Conservation (phyloP, 2,329 filamentous ascomycete genomes). For the Pseudocercospora ulei region DNA sequence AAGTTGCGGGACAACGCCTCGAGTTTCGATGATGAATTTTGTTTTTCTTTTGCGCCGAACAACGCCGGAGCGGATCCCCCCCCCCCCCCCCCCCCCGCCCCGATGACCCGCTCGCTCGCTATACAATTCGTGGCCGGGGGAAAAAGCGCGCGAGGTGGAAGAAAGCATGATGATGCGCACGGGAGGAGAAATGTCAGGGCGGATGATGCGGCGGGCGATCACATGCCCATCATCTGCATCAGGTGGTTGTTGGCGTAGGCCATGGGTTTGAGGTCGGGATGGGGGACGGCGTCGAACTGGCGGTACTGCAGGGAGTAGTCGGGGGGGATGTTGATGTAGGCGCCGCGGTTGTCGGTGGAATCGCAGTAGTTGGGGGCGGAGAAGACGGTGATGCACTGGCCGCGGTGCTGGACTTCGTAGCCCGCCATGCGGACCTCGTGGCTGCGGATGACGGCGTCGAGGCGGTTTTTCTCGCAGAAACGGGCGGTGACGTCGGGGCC, state of each 20-base stretch:
- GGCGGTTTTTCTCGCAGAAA: slow-evolving; percentile 91
- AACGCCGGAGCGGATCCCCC: too few relatives aligned
- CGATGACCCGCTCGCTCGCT: too few relatives aligned
- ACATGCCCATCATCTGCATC: slow-evolving; percentile 55
- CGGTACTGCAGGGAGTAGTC: slow-evolving; percentile 87
- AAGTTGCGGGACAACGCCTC: too few relatives aligned
- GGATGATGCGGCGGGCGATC: too few relatives aligned
- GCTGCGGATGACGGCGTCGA: slow-evolving; percentile 90
- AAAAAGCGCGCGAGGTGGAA: too few relatives aligned
- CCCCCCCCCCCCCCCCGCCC: too few relatives aligned
- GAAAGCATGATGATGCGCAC: too few relatives aligned
- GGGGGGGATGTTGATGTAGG: slow-evolving; percentile 91
- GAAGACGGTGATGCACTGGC: slow-evolving; percentile 94
- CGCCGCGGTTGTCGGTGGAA: slow-evolving; percentile 93
- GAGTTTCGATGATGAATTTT: too few relatives aligned
- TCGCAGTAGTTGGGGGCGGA: slow-evolving; percentile 97
- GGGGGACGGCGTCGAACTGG: slow-evolving; percentile 91
- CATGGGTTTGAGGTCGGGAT: slow-evolving; percentile 92
- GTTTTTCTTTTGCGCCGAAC: too few relatives aligned
- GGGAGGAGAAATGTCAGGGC: too few relatives aligned
- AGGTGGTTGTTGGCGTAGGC: slow-evolving; percentile 78
- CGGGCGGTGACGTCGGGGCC: slow-evolving; percentile 91
- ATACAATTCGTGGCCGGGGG: too few relatives aligned
- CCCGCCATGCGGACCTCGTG: slow-evolving; percentile 98
- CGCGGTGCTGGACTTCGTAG: slow-evolving; percentile 96